Evolutionary conservation across 2,329 filamentous ascomycete species (phyloP).

Genomic region (Tolypocladium album): DNA sequence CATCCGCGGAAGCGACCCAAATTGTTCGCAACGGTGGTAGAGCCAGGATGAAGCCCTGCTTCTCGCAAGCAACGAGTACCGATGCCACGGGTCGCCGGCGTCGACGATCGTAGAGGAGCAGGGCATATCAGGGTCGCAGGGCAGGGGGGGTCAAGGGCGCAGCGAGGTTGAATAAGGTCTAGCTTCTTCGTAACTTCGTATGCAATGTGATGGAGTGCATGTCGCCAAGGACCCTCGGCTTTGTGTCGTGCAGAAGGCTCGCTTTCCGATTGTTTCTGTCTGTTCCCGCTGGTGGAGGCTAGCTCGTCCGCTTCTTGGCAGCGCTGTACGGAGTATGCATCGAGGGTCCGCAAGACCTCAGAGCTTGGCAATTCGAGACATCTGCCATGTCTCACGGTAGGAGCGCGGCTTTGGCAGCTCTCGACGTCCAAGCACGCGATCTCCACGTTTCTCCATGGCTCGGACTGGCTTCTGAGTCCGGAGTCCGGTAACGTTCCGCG

Average conservation of each 20-base stretch:
- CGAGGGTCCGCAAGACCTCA: not conserved
- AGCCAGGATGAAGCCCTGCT: not conserved
- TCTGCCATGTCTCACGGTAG: not conserved
- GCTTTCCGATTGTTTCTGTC: no score
- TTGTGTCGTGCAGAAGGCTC: not conserved
- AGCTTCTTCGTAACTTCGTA: not conserved
- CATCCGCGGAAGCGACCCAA: not conserved
- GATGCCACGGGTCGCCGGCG: not conserved
- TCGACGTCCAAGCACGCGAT: not conserved
- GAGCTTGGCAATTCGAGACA: not conserved
- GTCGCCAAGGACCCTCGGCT: not conserved
- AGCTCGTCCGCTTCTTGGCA: not conserved
- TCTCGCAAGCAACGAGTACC: not conserved
- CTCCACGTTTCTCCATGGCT: not conserved
- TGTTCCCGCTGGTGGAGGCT: not conserved
- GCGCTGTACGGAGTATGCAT: not conserved
- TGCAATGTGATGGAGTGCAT: not conserved
- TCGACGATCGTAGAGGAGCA: not conserved
- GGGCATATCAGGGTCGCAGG: not conserved
- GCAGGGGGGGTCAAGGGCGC: not conserved
- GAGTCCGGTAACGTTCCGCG: not conserved
- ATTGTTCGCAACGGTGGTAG: not conserved
- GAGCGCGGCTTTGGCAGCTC: not conserved
- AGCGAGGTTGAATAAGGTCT: not conserved
- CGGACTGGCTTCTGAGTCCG: not conserved